phyloP scores from a whole-genome alignment of 257 asterid species.

The Plantago major region DNA sequence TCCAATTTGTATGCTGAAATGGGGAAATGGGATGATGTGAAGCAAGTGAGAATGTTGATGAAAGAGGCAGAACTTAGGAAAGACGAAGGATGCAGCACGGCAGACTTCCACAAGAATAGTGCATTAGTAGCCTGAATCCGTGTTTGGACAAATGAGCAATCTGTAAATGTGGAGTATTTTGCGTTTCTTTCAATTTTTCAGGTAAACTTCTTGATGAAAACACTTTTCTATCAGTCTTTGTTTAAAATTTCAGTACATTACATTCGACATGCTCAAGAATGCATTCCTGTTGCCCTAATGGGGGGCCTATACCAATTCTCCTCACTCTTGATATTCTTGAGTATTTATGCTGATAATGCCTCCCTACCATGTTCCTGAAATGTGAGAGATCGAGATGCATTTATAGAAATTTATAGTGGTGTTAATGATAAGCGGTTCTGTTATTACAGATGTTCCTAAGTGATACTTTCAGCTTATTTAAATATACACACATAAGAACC shows the following conservation, averaged over 20 bases:
- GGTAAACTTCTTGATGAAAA: background rate
- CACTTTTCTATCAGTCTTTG: background rate
- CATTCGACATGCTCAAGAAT: too few relatives aligned
- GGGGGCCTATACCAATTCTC: too few relatives aligned
- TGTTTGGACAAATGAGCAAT: background rate
- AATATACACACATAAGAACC: too few relatives aligned
- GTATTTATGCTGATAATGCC: too few relatives aligned
- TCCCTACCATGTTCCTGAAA: too few relatives aligned
- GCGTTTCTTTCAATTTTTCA: background rate
- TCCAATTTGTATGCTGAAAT: constrained; percentile 59
- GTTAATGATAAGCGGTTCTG: too few relatives aligned
- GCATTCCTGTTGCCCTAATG: too few relatives aligned
- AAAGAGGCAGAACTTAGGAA: constrained; percentile 44
- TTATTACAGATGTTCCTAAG: too few relatives aligned
- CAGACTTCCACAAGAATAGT: constrained; percentile 24
- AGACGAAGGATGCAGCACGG: constrained; percentile 52
- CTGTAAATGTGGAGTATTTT: background rate
- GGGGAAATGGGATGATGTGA: constrained; percentile 55
- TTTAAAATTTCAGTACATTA: background rate
- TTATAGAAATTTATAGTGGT: too few relatives aligned
- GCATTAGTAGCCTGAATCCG: constrained; percentile 18
- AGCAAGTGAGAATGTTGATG: constrained; percentile 46
- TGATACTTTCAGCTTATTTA: too few relatives aligned
- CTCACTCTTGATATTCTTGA: too few relatives aligned
- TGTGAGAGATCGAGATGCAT: too few relatives aligned